Base-by-base conservation (phyloP, 306 rosid species). In the Vigna trinervia region DNA sequence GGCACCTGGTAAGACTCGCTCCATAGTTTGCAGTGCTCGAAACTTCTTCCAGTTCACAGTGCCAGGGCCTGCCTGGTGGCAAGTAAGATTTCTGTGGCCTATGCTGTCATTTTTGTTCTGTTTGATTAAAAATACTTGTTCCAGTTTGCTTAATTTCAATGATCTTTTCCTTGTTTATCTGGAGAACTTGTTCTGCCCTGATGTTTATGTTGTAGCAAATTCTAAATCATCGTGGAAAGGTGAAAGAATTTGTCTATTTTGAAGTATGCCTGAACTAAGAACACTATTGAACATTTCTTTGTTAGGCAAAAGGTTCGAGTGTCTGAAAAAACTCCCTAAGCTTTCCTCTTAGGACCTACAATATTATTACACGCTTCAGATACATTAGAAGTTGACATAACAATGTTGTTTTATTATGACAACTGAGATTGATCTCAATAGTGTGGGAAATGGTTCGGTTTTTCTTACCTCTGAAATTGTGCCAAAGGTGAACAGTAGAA, bases 51-150 rank as follows among this genome's bases (percentile, higher is more conserved):
- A 90, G 88, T 61, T 94, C 72, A 69, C 92, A 11, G 93, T 94
- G 89, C 98, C 98, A 6, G 98, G 98, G 62, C 86, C 91, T 54
- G 86, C 96, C 52, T 94, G 98, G 98, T 94, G 98, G 98, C 97
- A 94, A 85, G 97, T 92, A 83, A 89, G 85, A 73, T 80, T 53
- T 77, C 62, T 67, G 11, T 73, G 32, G 39, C 51, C 50, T 59
- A 12, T 12, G 8, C 46, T 41, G 30, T 17, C 30, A 38, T 39
- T 11, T 36, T 36, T 63, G 13, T 62, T 36, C 67, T 60, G 22
- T 60, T 32, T 60, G 22, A 60, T 60, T 30, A 28, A 30, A 60
- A 6, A 3, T 32, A 10, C 67, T 10, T 8, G 5, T 30, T 62
- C 69, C 68, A 14, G 20, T 65, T 56, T 32, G 70, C 62, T 68